These are phyloP conservation scores for Rhizoctonia solani DNA, from an alignment of 1,284 basidiomycete genomes.

Conservation along the genomic window DNA sequence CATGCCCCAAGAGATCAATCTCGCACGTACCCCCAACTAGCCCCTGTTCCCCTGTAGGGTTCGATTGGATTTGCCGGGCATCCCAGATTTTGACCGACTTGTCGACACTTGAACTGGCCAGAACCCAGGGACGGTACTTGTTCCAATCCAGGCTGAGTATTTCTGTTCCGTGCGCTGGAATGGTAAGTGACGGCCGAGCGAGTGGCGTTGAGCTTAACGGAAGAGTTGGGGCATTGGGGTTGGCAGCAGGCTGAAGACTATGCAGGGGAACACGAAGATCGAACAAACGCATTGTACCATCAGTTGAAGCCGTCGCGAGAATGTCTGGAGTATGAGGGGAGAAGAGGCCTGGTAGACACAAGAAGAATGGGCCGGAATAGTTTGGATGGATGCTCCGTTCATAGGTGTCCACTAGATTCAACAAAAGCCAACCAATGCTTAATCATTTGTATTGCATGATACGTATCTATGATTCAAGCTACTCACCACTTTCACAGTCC, in stretches of 20 bases:
- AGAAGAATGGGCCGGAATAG: slow-evolving; percentile 78
- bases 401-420: slow-evolving; percentile 81
- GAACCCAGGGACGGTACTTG: slow-evolving; percentile 79
- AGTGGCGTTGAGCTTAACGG: slow-evolving; percentile 31
- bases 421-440: neutral
- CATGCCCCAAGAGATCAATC: slow-evolving; percentile 70
- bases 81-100: slow-evolving; percentile 83
- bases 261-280: slow-evolving; percentile 65
- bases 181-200: slow-evolving; percentile 49
- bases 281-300: slow-evolving; percentile 80
- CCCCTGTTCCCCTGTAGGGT: slow-evolving; percentile 46
- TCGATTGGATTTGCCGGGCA: slow-evolving; percentile 67
- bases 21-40: slow-evolving; percentile 72
- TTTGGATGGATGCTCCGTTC: slow-evolving; percentile 72
- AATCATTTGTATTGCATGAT: neutral
- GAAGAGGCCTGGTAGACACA: slow-evolving; percentile 91
- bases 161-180: slow-evolving; percentile 58
- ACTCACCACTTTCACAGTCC: slow-evolving; percentile 82
- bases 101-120: slow-evolving; percentile 84
- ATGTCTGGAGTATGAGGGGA: slow-evolving; percentile 87
- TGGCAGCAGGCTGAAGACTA: slow-evolving; percentile 46
- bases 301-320: slow-evolving; percentile 81
- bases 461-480: neutral
- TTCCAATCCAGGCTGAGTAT: slow-evolving; percentile 88
- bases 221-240: slow-evolving; percentile 6